Base-by-base conservation (phyloP, 2,329 filamentous ascomycete species). In the Dothidotthia symphoricarpi region DNA sequence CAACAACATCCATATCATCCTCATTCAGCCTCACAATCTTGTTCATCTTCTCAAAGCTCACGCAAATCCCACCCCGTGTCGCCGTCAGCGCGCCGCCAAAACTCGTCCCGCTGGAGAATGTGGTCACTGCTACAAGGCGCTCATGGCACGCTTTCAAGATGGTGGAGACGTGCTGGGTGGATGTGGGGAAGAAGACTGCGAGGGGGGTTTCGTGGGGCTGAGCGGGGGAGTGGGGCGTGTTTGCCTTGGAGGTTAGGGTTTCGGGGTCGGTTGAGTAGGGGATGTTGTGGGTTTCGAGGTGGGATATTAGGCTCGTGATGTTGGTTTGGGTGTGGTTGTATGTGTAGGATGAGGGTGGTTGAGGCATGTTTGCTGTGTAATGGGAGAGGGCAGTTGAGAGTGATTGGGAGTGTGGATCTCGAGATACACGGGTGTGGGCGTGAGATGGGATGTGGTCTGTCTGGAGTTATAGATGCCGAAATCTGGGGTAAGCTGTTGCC, bases 71-170 rank as follows among this genome's bases (percentile, higher is more conserved):
- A 39, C 86, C 84, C 47, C 82, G 72, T 6, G 86, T 93, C 1
- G 88, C 79, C 1, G 87, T 81, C 63, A 86, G 91, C 63, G 95
- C 86, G 3, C 90, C 90, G 64, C 95, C 90, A 16, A 95, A 74
- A 55, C 84, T 88, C 7, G 90, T 95, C 19, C 90, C 90, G 17
- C 89, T 90, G 34, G 83, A 86, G 69, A 87, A 94, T 0, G 82
- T 83, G 1, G 86, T 89, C n/a, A 95, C 86, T 3, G 90, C 88
- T 47, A 95, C 88, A 31, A 75, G 74, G 19, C 88, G 75, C 53
- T 70, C 66, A 63, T 94, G 85, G 69, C 89, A 95, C 39, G 94
- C 73, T 70, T 89, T 88, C 78, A 94, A 86, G 36, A 95, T 78
- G 41, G 75, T 69, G 1, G 85, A 83, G 1, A 94, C 88, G 51